These are phyloP conservation scores for Geranium brycei DNA, from an alignment of 345 rosid species.

Conservation along the genomic window DNA sequence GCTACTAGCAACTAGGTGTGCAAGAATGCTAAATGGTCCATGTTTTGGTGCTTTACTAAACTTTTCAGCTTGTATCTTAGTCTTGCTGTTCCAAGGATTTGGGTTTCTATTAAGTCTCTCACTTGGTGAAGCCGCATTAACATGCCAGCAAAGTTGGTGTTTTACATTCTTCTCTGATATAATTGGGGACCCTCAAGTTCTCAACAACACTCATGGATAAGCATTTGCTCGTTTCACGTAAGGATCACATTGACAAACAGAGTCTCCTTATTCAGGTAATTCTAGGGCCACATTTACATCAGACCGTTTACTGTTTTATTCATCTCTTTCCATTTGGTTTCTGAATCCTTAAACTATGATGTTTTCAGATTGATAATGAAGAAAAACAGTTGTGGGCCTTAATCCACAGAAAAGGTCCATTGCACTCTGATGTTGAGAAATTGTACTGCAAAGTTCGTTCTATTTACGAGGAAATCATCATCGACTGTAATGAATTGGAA, in stretches of 20 bases:
- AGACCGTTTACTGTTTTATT: background rate
- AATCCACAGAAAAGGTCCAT: constrained; percentile 39
- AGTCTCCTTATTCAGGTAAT: constrained; percentile 43
- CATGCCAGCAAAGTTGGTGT: background rate
- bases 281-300: constrained; percentile 8
- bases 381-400: constrained; percentile 60
- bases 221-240: constrained; percentile 15
- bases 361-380: constrained; percentile 42
- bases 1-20: too few relatives aligned
- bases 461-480: constrained; percentile 48
- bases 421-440: constrained; percentile 41
- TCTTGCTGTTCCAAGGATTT: too few relatives aligned
- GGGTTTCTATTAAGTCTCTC: background rate
- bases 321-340: constrained; percentile 1
- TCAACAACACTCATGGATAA: constrained; percentile 17
- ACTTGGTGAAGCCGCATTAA: constrained; percentile 9
- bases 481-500: constrained; percentile 29
- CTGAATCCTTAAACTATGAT: background rate
- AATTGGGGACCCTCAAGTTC: constrained; percentile 6
- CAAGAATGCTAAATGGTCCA: too few relatives aligned
- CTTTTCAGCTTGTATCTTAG: too few relatives aligned
- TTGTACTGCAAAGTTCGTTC: constrained; percentile 48
- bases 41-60: too few relatives aligned
- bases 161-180: background rate
- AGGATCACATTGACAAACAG: constrained; percentile 34